Base-by-base conservation (phyloP, 78 protist genomes). In the Speleostelium caveatum region DNA sequence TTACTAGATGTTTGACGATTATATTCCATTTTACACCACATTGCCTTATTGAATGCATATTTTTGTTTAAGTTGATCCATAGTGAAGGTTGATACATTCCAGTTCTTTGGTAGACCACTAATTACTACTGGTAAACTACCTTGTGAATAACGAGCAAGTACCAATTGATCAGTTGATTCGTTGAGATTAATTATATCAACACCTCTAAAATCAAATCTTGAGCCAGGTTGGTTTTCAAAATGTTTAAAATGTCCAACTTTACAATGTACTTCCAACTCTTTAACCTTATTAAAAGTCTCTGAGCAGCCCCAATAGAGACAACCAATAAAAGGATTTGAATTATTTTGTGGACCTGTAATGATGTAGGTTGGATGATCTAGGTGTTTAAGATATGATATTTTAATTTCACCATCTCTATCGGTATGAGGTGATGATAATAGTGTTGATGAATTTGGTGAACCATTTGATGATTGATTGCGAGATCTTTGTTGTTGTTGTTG, bases 61-160 rank as follows among this genome's bases (percentile, higher is more conserved):
- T 80, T 51, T 68, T 80, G 89, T 28, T n/a, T 28, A 8, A 80
- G 26, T 38, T 58, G 41, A 14, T 80, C 38, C 17, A 80, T 26
- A 56, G 45, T 51, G n/a, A 30, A 58, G 35, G 53, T 55, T 39
- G 68, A 53, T 17, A 39, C 35, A n/a, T 68, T 55, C 89, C 89
- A 80, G 4, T 59, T 49, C 58, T 67, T 49, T 39, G 89, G 89
- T 26, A 80, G 7, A 39, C 89, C 89, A 38, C n/a, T 39, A 19
- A 68, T 53, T 3, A 80, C 24, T 1, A 58, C 16, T 7, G 89
- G 89, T 14, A 36, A 24, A 35, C 75, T 65, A 32, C 76, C 66
- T 2, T 68, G 24, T 1, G 89, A 66, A 14, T 67, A 53, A 16
- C 77, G 41, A 26, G 66, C 62, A 41, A 80, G 17, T 36, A 62